Percentiles rank a stretch among this genome's conserved stretches.
Evolutionary conservation across 495 filamentous ascomycete species (phyloP).

Genomic region (Hypoxylon crocopeplum): DNA sequence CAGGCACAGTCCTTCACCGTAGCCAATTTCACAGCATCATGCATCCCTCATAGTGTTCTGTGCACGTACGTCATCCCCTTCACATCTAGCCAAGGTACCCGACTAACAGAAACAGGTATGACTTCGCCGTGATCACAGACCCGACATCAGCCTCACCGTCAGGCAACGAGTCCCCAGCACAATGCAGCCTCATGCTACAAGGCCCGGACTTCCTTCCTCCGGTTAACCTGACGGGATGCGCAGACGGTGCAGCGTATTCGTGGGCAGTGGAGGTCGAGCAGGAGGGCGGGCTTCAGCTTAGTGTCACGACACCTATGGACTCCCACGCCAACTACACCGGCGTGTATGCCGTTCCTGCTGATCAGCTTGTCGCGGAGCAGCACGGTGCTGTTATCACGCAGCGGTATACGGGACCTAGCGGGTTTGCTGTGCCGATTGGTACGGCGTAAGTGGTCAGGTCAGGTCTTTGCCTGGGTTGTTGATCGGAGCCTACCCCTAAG

Average conservation of each 20-base stretch:
- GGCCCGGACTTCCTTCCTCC: slow-evolving; percentile 24
- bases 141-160: slow-evolving; percentile 18
- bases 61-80: slow-evolving; percentile 37
- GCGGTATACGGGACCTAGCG: slow-evolving; percentile 21
- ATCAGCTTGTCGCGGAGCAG: slow-evolving; percentile 26
- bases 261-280: slow-evolving; percentile 9
- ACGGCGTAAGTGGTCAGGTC: no score
- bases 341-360: slow-evolving; percentile 6
- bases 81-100: no score
- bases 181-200: slow-evolving; percentile 26
- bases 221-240: slow-evolving; percentile 21
- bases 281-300: slow-evolving; percentile 12
- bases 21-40: slow-evolving; percentile 20
- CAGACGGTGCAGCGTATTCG: slow-evolving; percentile 11
- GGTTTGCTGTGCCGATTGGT: slow-evolving; percentile 14
- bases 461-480: no score
- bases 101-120: no score
- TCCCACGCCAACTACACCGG: slow-evolving; percentile 31
- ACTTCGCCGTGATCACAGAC: slow-evolving; percentile 20
- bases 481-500: no score
- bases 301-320: slow-evolving; percentile 23
- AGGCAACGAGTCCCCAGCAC: slow-evolving; percentile 1
- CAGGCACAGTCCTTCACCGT: slow-evolving; percentile 12
- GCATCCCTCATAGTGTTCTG: slow-evolving; percentile 29
- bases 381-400: slow-evolving; percentile 11